Evolutionary conservation across 495 filamentous ascomycete genomes (phyloP), one percentile per base, ranked within the genome.

Genomic region (Tirmania nivea): DNA sequence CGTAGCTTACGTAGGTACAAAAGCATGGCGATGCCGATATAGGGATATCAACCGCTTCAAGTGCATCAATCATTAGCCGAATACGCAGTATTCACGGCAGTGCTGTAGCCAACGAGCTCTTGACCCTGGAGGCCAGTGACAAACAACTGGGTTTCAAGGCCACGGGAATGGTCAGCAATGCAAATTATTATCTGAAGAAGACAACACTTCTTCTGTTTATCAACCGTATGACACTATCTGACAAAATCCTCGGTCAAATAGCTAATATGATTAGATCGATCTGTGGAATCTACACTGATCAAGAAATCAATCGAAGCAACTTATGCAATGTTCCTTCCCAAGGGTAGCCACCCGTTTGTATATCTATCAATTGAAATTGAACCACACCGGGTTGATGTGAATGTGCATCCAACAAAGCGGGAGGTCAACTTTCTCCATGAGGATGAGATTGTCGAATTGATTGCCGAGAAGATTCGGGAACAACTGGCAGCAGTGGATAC

Each of bases 381-480:
- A 55, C 90, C 92, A 9, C 77, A 83, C 39, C 77, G 88, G 12
- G 86, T 99, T 3, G 92, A 99, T 66, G 92, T 99, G 61, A 99
- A 99, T 61, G 80, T 99, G 0, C 92, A 99, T 64, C 92, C 92
- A 5, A 96, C 92, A 2, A 99, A 99, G 65, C 76, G 89, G 51
- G 92, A 99, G 65, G 92, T 99, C 34, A 93, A 96, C 63, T 96
- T 99, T 64, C 73, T 99, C 4, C 94, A 96, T 57, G 92, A 99
- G 64, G 92, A 96, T 59, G 90, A 96, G 59, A 93, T 96, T 52
- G 82, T 94, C 55, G 86, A 94, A 60, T 76, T 74, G 49, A 80
- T 99, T 34, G 94, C 86, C 68, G 75, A 78, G 55, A 79, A 84
- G 51, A 80, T 96, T 50, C 77, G 84, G 48, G 71, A 76, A 11